Evolutionary conservation across 2,329 filamentous ascomycete species (phyloP).

Genomic region (Hypoxylon sp.): DNA sequence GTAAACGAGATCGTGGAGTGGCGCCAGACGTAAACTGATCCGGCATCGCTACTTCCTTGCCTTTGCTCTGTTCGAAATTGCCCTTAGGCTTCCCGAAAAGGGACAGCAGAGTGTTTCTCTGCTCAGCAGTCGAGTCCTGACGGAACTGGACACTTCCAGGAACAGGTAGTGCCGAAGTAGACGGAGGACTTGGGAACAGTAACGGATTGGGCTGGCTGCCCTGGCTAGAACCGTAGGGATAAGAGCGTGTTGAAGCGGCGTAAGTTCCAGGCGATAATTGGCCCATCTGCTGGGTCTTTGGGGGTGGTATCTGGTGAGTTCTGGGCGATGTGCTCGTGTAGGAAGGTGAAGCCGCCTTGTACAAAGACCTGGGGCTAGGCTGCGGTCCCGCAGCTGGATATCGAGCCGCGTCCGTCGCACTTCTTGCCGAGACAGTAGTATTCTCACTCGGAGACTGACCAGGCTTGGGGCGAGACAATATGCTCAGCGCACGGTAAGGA

Average conservation of each 20-base stretch:
- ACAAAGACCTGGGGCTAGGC: slow-evolving; percentile 42
- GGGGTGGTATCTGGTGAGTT: slow-evolving; percentile 36
- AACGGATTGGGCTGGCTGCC: slow-evolving; percentile 47
- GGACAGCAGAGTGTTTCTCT: slow-evolving; percentile 68
- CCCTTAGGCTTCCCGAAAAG: slow-evolving; percentile 70
- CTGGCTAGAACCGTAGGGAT: slow-evolving; percentile 46
- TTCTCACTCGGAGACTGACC: slow-evolving; percentile 44
- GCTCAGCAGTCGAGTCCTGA: slow-evolving; percentile 58
- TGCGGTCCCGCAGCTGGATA: slow-evolving; percentile 43
- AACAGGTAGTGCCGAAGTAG: slow-evolving; percentile 50
- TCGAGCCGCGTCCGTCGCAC: slow-evolving; percentile 32
- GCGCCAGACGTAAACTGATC: slow-evolving; percentile 46
- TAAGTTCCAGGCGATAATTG: slow-evolving; percentile 42
- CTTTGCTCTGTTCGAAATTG: slow-evolving; percentile 50
- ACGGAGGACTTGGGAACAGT: slow-evolving; percentile 50
- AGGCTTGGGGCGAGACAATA: slow-evolving; percentile 56
- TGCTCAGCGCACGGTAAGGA: slow-evolving; percentile 58
- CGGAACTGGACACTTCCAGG: slow-evolving; percentile 53
- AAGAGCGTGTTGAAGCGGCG: slow-evolving; percentile 40
- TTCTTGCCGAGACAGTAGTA: slow-evolving; percentile 37
- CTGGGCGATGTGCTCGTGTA: slow-evolving; percentile 44
- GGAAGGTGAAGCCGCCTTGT: slow-evolving; percentile 33
- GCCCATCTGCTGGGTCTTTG: slow-evolving; percentile 42
- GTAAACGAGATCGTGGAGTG: slow-evolving; percentile 57
- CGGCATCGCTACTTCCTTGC: slow-evolving; percentile 51